Conservation (phyloP, 805 yeast genomes). For the Wickerhamiella occidentalis region DNA sequence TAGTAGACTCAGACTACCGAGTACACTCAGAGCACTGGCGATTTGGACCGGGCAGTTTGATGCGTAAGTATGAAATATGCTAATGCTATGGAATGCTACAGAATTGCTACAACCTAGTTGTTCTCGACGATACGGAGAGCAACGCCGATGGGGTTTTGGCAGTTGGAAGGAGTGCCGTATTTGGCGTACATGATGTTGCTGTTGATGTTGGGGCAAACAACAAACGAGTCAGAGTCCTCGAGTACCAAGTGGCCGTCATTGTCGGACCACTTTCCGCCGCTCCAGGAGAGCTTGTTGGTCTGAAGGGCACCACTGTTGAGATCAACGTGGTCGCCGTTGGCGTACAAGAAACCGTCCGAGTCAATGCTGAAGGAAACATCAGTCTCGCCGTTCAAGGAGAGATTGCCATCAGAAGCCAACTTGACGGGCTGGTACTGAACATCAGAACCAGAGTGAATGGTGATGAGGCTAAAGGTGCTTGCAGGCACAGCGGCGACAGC, state of each 20-base stretch:
- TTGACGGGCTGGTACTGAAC: slow-evolving; percentile 1
- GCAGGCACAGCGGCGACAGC: neutral
- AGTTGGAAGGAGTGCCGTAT: neutral
- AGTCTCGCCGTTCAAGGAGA: slow-evolving; percentile 8
- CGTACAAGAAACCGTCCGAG: neutral
- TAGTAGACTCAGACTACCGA: no score
- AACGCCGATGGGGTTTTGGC: neutral
- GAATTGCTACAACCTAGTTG: no score
- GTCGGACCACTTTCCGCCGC: neutral
- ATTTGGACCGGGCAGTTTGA: no score
- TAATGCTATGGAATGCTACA: no score
- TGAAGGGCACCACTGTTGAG: neutral
- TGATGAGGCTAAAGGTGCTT: neutral
- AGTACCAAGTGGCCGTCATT: neutral
- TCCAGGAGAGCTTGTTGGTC: neutral
- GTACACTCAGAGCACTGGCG: no score
- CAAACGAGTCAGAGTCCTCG: neutral
- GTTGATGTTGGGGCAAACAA: slow-evolving; percentile 2
- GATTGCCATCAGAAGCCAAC: neutral
- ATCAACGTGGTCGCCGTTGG: neutral
- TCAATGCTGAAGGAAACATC: neutral
- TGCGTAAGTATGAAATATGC: no score
- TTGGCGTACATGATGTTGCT: neutral
- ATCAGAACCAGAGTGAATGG: slow-evolving; percentile 6
- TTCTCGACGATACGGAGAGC: neutral